A percentile compares a stretch with the other conserved stretches of the same genome.
These are phyloP conservation scores for Persicaria maculosa DNA, from an alignment of 148 eudicot genomes.

Conservation along the genomic window DNA sequence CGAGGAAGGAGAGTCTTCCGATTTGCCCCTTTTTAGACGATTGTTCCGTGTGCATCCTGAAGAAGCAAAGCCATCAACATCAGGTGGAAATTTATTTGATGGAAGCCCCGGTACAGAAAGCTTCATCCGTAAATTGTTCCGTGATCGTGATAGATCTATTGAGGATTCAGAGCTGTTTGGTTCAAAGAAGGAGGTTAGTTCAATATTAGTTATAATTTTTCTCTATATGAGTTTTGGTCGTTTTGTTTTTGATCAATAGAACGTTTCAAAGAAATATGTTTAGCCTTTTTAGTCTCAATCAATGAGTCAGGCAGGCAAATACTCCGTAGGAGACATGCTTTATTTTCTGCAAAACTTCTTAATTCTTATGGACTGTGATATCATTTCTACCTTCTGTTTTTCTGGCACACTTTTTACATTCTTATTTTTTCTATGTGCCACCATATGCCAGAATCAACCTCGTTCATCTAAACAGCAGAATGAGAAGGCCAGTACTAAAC, in stretches of 20 bases:
- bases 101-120: constrained; percentile 97
- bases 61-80: constrained; percentile 42
- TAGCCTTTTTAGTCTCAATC: background rate
- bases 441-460: constrained; percentile 48
- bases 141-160: constrained; percentile 88
- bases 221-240: background rate
- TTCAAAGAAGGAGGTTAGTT: constrained; percentile 34
- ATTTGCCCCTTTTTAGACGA: constrained; percentile 67
- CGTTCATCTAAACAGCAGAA: constrained; percentile 53
- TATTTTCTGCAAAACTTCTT: background rate
- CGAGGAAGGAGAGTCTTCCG: constrained; percentile 79
- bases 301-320: background rate
- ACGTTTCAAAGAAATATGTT: background rate
- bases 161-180: constrained; percentile 92
- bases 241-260: background rate
- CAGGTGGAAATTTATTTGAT: constrained; percentile 48
- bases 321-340: background rate
- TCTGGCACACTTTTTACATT: background rate
- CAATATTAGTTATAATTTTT: too few relatives aligned
- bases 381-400: background rate
- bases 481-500: constrained; percentile 57
- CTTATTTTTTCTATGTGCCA: background rate
- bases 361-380: background rate
- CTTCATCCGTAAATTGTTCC: constrained; percentile 84
- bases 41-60: constrained; percentile 85